Conservation (phyloP, 108 stramenopile genomes). For the Schizochytrium sp. region DNA sequence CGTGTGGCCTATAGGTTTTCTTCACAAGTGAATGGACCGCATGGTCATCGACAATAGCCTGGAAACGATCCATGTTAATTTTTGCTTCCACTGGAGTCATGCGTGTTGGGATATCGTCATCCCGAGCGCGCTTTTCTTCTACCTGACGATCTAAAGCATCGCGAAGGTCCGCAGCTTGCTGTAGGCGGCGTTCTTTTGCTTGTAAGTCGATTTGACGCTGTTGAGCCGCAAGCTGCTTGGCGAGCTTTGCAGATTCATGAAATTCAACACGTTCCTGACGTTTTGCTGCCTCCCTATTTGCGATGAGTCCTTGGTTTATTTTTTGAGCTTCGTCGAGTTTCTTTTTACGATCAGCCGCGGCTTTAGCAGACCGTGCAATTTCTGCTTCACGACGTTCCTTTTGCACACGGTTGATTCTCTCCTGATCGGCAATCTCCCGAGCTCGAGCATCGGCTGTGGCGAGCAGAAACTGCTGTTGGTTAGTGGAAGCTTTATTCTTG, state of each 20-base stretch:
- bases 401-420: neutral
- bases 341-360: neutral
- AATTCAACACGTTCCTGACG: conserved; percentile 35
- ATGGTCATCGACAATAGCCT: neutral
- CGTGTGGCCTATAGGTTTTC: conserved; percentile 6
- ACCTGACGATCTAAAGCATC: conserved; percentile 48
- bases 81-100: neutral
- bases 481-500: neutral
- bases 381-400: conserved; percentile 42
- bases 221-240: neutral
- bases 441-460: conserved; percentile 52
- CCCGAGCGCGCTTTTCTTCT: neutral
- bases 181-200: neutral
- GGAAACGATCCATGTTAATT: conserved; percentile 6
- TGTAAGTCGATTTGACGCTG: conserved; percentile 1
- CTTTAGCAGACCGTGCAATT: neutral
- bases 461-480: conserved; percentile 27
- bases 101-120: conserved; percentile 14
- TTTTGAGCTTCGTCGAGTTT: neutral
- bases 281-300: neutral
- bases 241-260: conserved; percentile 12
- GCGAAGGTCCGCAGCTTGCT: conserved; percentile 34
- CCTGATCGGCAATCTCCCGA: conserved; percentile 13
- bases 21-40: conserved; percentile 9
- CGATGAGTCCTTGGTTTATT: conserved; percentile 6